phyloP scores from a whole-genome alignment of 257 asterid species.

The Rehmannia glutinosa region DNA sequence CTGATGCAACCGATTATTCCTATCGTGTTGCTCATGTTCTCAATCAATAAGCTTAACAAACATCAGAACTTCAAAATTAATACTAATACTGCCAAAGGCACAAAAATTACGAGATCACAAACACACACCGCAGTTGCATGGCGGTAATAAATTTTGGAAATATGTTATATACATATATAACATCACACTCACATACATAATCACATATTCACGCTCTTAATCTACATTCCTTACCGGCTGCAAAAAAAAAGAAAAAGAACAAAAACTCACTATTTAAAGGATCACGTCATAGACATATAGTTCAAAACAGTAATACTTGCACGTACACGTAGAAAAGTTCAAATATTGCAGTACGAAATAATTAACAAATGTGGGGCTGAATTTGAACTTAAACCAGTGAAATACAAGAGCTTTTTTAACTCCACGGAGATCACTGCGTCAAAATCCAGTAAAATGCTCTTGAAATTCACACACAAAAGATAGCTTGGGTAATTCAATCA shows the following conservation, averaged over 20 bases:
- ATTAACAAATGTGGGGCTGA: not conserved
- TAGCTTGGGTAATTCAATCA: conserved; percentile 12
- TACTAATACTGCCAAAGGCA: conserved; percentile 9
- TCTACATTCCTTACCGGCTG: not conserved
- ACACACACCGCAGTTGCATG: not conserved
- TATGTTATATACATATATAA: not conserved
- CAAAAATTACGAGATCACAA: not conserved
- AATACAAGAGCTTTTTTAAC: not conserved
- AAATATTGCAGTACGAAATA: not conserved
- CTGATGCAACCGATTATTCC: conserved; percentile 79
- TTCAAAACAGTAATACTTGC: not conserved
- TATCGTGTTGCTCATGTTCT: conserved; percentile 61
- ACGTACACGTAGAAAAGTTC: not conserved
- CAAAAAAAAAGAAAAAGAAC: too few relatives aligned
- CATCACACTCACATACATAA: conserved; percentile 6
- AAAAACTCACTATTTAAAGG: not conserved
- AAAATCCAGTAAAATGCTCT: conserved; percentile 7
- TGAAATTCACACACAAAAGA: not conserved
- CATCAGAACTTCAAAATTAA: conserved; percentile 19
- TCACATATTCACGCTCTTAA: not conserved
- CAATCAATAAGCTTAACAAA: conserved; percentile 25
- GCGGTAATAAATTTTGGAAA: not conserved
- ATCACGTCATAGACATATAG: not conserved
- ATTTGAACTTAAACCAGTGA: conserved; percentile 8
- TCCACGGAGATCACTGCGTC: conserved; percentile 11